Conservation (phyloP, 192 early-diverging fungal genomes). For the Entomortierella beljakovae region DNA sequence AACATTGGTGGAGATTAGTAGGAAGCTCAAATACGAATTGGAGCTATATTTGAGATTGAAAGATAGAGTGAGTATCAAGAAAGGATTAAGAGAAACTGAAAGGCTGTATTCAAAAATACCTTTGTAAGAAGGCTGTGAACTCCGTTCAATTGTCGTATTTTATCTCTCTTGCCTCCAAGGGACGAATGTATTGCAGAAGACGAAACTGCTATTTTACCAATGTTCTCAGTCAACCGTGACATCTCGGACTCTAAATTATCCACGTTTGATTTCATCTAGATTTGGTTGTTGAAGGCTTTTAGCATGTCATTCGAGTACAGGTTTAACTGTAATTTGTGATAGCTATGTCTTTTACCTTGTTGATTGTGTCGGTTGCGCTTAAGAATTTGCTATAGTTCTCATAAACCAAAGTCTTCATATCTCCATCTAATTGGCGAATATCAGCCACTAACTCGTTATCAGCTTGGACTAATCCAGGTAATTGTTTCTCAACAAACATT, state of each 20-base stretch:
- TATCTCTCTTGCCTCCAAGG: conserved; percentile 74
- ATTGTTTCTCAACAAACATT: conserved; percentile 72
- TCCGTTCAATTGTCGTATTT: conserved; percentile 77
- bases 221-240: conserved; percentile 74
- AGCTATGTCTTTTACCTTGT: conserved; percentile 57
- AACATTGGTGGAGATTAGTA: conserved; percentile 70
- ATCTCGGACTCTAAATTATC: conserved; percentile 90
- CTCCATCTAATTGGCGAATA: conserved; percentile 90
- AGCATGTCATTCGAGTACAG: no score
- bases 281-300: no score
- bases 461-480: conserved; percentile 74
- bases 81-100: neutral
- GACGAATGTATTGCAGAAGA: conserved; percentile 65
- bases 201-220: conserved; percentile 70
- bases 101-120: conserved; percentile 37
- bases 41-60: conserved; percentile 56
- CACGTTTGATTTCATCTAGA: conserved; percentile 86
- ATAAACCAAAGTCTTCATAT: conserved; percentile 98
- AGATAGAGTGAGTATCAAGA: neutral
- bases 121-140: conserved; percentile 80
- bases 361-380: conserved; percentile 92
- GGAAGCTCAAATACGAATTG: conserved; percentile 94
- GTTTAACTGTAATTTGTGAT: no score
- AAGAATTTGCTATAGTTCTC: conserved; percentile 99
- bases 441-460: conserved; percentile 86